These are phyloP conservation scores for Peronospora farinosa DNA, from an alignment of 352 stramenopile genomes.

Conservation along the genomic window DNA sequence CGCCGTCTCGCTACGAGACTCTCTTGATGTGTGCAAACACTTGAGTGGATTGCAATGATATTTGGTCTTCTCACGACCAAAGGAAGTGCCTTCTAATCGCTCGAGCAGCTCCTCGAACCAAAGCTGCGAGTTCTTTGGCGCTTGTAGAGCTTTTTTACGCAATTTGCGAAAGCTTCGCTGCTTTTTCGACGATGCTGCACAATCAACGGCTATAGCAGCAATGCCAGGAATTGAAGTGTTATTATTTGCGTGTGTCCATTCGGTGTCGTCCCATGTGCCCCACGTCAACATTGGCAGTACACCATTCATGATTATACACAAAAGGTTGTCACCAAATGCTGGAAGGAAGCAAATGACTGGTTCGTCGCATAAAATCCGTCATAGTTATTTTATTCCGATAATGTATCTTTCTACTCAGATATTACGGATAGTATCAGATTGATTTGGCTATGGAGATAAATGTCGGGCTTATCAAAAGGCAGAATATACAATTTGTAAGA, in stretches of 20 bases:
- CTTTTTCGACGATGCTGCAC: not conserved
- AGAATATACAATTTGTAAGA: too few species aligned
- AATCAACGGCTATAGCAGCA: not conserved
- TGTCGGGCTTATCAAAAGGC: too few species aligned
- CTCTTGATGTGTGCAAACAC: conserved; percentile 26
- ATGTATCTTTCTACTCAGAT: too few species aligned
- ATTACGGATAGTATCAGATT: too few species aligned
- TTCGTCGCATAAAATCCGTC: not conserved
- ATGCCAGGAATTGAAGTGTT: not conserved
- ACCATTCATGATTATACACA: conserved; percentile 57
- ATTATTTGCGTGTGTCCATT: conserved; percentile 8
- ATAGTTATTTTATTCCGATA: too few species aligned
- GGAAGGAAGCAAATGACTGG: not conserved
- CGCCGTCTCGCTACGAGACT: not conserved
- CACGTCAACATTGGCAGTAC: conserved; percentile 62
- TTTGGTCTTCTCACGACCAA: conserved; percentile 25
- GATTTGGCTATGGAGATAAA: too few species aligned
- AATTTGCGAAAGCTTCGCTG: conserved; percentile 48
- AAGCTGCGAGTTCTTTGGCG: conserved; percentile 40
- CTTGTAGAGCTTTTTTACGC: conserved; percentile 38
- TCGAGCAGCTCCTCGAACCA: conserved; percentile 75
- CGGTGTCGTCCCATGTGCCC: conserved; percentile 62
- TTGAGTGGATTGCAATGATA: conserved; percentile 64
- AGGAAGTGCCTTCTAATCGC: conserved; percentile 39
- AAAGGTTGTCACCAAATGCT: not conserved